Conservation (phyloP, 805 yeast genomes). For the Candida silvicultrix region DNA sequence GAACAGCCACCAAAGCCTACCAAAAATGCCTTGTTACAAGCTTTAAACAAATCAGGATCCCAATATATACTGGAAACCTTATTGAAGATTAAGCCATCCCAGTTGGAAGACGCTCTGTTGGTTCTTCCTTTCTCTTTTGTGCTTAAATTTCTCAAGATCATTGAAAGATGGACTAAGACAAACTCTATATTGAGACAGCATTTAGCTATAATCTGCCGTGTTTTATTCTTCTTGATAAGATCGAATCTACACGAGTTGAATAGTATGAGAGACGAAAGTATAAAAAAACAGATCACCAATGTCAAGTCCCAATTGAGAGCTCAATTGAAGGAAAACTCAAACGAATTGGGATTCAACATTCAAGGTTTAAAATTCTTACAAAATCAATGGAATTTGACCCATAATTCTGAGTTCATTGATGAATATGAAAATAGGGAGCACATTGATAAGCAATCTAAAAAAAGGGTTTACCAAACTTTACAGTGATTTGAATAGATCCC, state of each 20-base stretch:
- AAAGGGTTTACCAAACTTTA: constrained; percentile 67
- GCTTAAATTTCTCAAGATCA: constrained; percentile 59
- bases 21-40: constrained; percentile 66
- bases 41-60: constrained; percentile 66
- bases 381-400: constrained; percentile 74
- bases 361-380: constrained; percentile 74
- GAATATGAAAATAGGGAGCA: constrained; percentile 49
- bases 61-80: constrained; percentile 73
- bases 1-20: constrained; percentile 54
- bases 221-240: constrained; percentile 67
- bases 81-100: constrained; percentile 68
- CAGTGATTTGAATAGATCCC: constrained; percentile 2
- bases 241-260: constrained; percentile 77
- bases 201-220: constrained; percentile 62
- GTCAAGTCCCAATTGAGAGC: constrained; percentile 59
- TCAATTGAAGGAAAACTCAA: constrained; percentile 43
- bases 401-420: constrained; percentile 68
- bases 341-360: constrained; percentile 74
- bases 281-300: constrained; percentile 57
- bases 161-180: constrained; percentile 65
- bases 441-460: constrained; percentile 52
- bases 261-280: constrained; percentile 52
- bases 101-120: constrained; percentile 86
- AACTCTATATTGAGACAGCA: constrained; percentile 40
- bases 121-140: constrained; percentile 89